phyloP scores from a whole-genome alignment of 768 basidiomycete species.

The Lentinula lateritia region DNA sequence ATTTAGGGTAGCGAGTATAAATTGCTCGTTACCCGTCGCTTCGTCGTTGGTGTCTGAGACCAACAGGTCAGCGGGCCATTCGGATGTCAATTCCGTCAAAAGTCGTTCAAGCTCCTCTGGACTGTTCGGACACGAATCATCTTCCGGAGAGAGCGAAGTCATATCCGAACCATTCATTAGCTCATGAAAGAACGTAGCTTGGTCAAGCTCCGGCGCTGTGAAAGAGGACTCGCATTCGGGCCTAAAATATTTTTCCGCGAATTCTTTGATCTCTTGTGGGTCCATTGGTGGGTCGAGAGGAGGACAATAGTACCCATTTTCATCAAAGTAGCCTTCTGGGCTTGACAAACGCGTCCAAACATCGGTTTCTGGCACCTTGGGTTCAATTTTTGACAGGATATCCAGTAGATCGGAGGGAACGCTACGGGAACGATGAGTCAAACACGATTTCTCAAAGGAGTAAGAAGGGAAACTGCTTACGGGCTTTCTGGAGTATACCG shows the following conservation, averaged over 20 bases:
- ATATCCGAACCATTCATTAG: too few relatives aligned
- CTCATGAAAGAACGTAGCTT: background rate
- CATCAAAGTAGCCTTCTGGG: background rate
- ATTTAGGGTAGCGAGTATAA: background rate
- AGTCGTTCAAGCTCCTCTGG: background rate
- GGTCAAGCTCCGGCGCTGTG: too few relatives aligned
- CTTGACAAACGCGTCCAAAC: background rate
- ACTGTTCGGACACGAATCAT: background rate
- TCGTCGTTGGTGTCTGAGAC: background rate
- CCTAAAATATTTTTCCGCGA: background rate
- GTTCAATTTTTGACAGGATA: background rate
- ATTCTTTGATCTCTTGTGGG: background rate
- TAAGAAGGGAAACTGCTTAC: background rate
- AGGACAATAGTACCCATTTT: background rate
- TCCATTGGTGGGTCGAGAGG: conserved; percentile 1
- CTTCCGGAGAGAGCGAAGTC: background rate
- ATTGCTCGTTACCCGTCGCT: background rate
- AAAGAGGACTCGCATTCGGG: background rate
- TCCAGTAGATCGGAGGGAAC: background rate
- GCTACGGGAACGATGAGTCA: background rate
- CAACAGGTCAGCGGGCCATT: background rate
- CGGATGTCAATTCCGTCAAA: background rate
- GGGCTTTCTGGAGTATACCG: background rate
- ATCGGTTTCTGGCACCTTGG: background rate
- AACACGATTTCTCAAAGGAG: background rate